Base-by-base conservation (phyloP, 1,284 basidiomycete genomes). In the Hypsizygus ulmarius region DNA sequence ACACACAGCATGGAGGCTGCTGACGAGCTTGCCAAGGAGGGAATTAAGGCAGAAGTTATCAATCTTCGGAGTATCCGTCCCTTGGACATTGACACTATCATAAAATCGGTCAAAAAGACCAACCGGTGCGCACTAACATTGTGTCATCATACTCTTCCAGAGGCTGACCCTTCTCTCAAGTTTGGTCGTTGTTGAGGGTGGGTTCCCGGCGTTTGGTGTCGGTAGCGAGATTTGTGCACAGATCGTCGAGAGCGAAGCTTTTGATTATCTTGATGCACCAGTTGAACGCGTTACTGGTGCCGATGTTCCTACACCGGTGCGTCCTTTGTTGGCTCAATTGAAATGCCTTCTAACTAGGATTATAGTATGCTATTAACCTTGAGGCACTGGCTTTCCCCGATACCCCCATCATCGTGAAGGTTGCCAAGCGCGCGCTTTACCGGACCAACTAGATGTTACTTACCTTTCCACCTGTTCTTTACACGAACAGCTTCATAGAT, bases 211-310 rank as follows among this genome's bases (percentile, higher is more conserved):
- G 41, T 99, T 98, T 69, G 93, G 97, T 74, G 94, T 99, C 48
- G 96, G 96, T 56, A 94, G 92, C 61, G 97, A 99, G 73, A 97
- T 99, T 63, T 93, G 91, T 60, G 95, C 96, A 11, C 93, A 96
- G 70, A 90, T 97, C 61, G 79, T 95, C 55, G 96, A 99, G 79
- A 93, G 91, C 61, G 89, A 95, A 60, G 94, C 92, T 5, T 97
- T 95, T 65, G 93, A 97, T 73, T 96, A 92, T 75, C 86, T 98
- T 41, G 97, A 99, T 73, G 95, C 96, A 18, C 92, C 96, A 19
- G 92, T 97, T 45, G 97, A 99, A 79, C 88, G 97, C 58, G 79
- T 99, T 57, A 98, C 97, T 53, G 97, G 97, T 64, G 95, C 97
- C 57, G 91, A 98, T 65, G 85, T 99, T 39, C 95, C 94, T 40